Evolutionary conservation across 371 early-diverging fungal genomes (phyloP).

Genomic region (Syncephalastrum contaminatum): DNA sequence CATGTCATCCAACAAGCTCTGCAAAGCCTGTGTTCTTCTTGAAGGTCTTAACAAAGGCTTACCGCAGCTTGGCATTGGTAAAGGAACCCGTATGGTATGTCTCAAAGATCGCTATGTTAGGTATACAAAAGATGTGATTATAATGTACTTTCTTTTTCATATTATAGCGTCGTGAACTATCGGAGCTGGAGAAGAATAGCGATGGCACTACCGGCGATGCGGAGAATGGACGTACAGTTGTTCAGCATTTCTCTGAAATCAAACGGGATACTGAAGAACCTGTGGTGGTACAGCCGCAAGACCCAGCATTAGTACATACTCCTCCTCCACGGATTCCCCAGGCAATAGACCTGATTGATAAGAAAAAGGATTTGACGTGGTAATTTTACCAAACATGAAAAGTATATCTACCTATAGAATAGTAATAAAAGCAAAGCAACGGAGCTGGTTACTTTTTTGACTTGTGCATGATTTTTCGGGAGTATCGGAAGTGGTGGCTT

Average conservation of each 20-base stretch:
- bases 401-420: too few relatives aligned
- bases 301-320: slow-evolving; percentile 39
- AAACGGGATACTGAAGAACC: slow-evolving; percentile 36
- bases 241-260: slow-evolving; percentile 46
- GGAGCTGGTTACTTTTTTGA: too few relatives aligned
- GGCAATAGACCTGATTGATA: slow-evolving; percentile 25
- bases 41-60: slow-evolving; percentile 92
- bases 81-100: slow-evolving; percentile 44
- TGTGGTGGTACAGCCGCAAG: slow-evolving; percentile 26
- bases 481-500: too few relatives aligned
- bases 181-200: slow-evolving; percentile 6
- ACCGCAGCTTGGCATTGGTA: slow-evolving; percentile 66
- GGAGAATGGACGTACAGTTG: slow-evolving; percentile 7
- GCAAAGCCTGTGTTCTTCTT: slow-evolving; percentile 93
- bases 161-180: neutral
- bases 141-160: too few relatives aligned
- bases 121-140: too few relatives aligned
- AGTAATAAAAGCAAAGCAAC: too few relatives aligned
- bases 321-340: slow-evolving; percentile 44
- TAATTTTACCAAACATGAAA: slow-evolving; percentile 7
- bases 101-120: too few relatives aligned
- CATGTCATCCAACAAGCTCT: slow-evolving; percentile 87
- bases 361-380: slow-evolving; percentile 41
- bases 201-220: neutral
- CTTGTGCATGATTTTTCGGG: too few relatives aligned